These are phyloP conservation scores for Magnusiomyces paraingens DNA, from an alignment of 1,139 yeast genomes.

Conservation along the genomic window DNA sequence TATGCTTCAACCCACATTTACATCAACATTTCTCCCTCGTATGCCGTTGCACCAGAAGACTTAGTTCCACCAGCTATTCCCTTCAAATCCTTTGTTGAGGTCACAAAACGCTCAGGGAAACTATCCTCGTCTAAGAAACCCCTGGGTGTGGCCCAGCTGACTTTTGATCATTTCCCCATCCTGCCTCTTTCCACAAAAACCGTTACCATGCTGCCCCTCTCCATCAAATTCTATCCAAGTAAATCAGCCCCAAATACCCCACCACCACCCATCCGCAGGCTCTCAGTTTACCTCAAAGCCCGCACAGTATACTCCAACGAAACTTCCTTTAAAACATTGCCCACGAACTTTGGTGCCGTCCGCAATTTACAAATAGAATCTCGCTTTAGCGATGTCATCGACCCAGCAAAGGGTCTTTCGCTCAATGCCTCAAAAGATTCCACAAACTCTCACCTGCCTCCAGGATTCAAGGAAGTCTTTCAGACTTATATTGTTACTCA, in stretches of 20 bases:
- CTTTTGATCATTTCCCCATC: too few species aligned
- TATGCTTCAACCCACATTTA: not conserved
- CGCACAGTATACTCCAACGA: not conserved
- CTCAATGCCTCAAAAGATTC: not conserved
- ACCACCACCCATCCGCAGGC: not conserved
- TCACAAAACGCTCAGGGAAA: not conserved
- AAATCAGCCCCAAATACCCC: too few species aligned
- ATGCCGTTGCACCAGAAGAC: not conserved
- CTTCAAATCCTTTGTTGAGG: not conserved
- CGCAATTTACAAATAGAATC: not conserved
- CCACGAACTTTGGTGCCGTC: not conserved
- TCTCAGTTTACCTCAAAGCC: not conserved
- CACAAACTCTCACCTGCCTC: not conserved
- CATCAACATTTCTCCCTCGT: not conserved
- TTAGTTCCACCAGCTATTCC: conserved; percentile 1
- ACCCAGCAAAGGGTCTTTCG: not conserved
- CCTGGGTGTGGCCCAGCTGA: too few species aligned
- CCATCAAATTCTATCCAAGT: too few species aligned
- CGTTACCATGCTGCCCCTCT: too few species aligned
- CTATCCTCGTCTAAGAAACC: not conserved
- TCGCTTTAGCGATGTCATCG: not conserved
- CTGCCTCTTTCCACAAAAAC: too few species aligned
- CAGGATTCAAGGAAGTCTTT: not conserved
- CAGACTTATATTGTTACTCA: not conserved
- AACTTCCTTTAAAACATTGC: not conserved